These are phyloP conservation scores for Macrophomina tecta DNA, from an alignment of 2,329 filamentous ascomycete species.

Conservation along the genomic window DNA sequence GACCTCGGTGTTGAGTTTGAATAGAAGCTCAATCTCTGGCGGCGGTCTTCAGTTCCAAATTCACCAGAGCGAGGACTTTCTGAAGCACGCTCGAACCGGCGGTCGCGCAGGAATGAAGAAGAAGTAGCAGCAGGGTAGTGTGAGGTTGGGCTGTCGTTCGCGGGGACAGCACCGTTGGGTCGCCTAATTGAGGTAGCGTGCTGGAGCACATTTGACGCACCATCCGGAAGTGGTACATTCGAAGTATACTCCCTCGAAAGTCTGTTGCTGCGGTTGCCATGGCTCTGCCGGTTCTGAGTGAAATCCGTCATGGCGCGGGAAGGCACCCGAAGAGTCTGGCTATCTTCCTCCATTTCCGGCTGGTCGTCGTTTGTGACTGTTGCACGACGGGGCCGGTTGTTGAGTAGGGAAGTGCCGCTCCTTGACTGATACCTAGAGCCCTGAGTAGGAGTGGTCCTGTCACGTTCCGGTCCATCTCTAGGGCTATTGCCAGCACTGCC, in stretches of 20 bases:
- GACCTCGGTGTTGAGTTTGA: conserved; percentile 22
- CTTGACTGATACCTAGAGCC: conserved; percentile 16
- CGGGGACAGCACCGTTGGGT: conserved; percentile 18
- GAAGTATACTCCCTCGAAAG: conserved; percentile 44
- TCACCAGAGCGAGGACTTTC: conserved; percentile 16
- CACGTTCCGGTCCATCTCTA: conserved; percentile 35
- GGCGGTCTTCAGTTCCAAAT: conserved; percentile 17
- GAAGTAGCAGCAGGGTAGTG: background rate
- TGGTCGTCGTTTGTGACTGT: conserved; percentile 29
- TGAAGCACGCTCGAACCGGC: conserved; percentile 21
- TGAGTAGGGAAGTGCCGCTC: conserved; percentile 8
- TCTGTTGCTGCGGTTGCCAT: conserved; percentile 30
- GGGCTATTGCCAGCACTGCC: conserved; percentile 34
- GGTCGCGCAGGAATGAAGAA: conserved; percentile 23
- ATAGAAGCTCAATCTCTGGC: conserved; percentile 20
- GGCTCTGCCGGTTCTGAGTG: conserved; percentile 36
- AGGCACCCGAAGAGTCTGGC: conserved; percentile 50
- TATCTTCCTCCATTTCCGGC: conserved; percentile 44
- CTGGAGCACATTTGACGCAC: conserved; percentile 37
- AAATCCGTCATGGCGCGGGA: conserved; percentile 57
- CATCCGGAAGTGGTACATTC: conserved; percentile 45
- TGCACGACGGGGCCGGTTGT: conserved; percentile 21
- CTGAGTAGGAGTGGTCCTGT: conserved; percentile 27
- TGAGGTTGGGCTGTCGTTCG: conserved; percentile 8
- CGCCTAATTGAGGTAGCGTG: conserved; percentile 24